These are phyloP conservation scores for Ophiorrhiza pumila DNA, from an alignment of 257 asterid genomes.

Conservation along the genomic window DNA sequence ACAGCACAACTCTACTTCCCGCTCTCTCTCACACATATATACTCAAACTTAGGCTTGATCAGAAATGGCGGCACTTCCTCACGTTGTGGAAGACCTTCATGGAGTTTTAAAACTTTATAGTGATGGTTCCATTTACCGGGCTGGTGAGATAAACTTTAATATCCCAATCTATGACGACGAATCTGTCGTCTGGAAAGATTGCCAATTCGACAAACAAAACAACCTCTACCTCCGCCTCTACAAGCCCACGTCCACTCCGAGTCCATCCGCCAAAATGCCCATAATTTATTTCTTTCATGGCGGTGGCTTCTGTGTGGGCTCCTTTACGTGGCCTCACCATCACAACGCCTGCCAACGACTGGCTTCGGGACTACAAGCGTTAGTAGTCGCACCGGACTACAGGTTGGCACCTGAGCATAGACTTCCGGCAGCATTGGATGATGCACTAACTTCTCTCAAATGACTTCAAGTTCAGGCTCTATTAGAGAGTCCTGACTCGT, in stretches of 20 bases:
- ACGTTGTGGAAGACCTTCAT: not conserved
- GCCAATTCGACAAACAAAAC: not conserved
- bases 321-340: slow-evolving; percentile 61
- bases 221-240: slow-evolving; percentile 6
- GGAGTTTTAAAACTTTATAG: not conserved
- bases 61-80: not conserved
- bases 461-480: slow-evolving; percentile 62
- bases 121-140: slow-evolving; percentile 15
- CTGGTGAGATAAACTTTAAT: not conserved
- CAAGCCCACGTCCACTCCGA: not conserved
- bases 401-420: slow-evolving; percentile 81
- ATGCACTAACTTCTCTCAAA: slow-evolving; percentile 41
- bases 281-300: slow-evolving; percentile 62
- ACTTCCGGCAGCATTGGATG: slow-evolving; percentile 73
- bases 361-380: slow-evolving; percentile 44
- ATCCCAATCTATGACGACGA: not conserved
- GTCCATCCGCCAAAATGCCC: slow-evolving; percentile 31
- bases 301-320: slow-evolving; percentile 85
- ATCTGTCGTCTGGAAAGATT: slow-evolving; percentile 6
- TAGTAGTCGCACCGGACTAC: slow-evolving; percentile 78
- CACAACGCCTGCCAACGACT: slow-evolving; percentile 71
- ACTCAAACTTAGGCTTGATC: too few species aligned
- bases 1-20: too few species aligned
- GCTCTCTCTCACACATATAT: too few species aligned
- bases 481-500: too few species aligned